phyloP scores from a whole-genome alignment of 257 asterid species.

The Petrea volubilis region DNA sequence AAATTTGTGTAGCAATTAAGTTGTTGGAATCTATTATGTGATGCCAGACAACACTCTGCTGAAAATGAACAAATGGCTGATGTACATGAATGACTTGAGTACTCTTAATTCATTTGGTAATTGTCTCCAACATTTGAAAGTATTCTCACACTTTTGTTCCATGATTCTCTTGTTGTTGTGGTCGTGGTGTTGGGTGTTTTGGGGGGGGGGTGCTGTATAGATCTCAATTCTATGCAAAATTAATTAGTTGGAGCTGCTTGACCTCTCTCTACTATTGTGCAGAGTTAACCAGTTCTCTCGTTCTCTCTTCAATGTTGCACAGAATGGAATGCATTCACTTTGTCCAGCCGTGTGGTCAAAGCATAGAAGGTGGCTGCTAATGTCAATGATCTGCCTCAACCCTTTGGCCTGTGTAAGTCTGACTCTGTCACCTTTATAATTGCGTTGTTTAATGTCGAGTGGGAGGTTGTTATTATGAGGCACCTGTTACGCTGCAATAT shows the following conservation, averaged over 20 bases:
- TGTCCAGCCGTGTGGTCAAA: slow-evolving; percentile 99
- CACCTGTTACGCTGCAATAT: background rate
- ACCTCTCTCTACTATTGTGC: background rate
- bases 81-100: background rate
- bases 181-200: background rate
- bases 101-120: background rate
- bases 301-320: slow-evolving; percentile 31
- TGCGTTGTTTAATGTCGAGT: background rate
- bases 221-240: no score
- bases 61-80: background rate
- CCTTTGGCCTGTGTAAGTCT: slow-evolving; percentile 90
- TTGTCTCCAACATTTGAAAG: background rate
- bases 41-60: background rate
- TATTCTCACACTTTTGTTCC: background rate
- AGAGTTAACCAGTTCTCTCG: background rate
- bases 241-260: no score
- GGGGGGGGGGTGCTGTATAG: no score
- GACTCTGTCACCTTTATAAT: background rate
- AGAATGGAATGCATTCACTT: slow-evolving; percentile 95
- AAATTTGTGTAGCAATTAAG: background rate
- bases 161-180: background rate
- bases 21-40: background rate
- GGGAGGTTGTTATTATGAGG: background rate
- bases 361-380: slow-evolving; percentile 95
- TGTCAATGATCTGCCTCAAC: slow-evolving; percentile 96